Evolutionary conservation across 2,329 filamentous ascomycete genomes (phyloP), one percentile per base, ranked within the genome.

Genomic region (Penicillium sp.): DNA sequence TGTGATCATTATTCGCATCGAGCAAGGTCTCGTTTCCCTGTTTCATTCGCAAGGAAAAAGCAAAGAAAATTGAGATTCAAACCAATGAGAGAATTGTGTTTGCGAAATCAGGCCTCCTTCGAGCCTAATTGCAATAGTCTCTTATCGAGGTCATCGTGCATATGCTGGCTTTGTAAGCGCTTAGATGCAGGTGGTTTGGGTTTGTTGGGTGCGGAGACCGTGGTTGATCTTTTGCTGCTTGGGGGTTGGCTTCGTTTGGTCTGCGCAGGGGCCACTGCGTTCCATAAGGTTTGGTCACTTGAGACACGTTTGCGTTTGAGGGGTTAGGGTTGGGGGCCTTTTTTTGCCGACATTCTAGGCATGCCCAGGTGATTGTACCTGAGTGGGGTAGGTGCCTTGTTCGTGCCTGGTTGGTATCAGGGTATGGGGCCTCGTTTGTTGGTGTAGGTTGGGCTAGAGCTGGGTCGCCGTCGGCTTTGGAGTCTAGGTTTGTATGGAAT

Each of bases 191-290:
- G 46, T 33, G 46, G 8, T 21, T 48, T 21, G 16, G 27, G 19
- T 29, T 33, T 31, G 14, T 49, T 39, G 19, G 4, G 26, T 41
- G 43, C 16, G 44, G 51, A 29, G 51, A n/a, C 13, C 9, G 27
- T 29, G 35, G 47, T 43, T 26, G 22, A 39, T 39, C 35, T 39
- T 19, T 39, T 53, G 31, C 51, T 48, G 14, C 19, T 4, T 48
- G 26, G n/a, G 47, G 47, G 1, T 48, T 48, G 47, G 48, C 33
- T 29, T 24, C 24, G 45, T 37, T 37, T 49, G 46, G 45, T 54
- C 26, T 44, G 13, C 45, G 45, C 45, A 54, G 52, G 52, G 52
- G 37, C 46, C 52, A 44, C 35, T 48, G 52, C 52, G 43, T 14
- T 43, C 47, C 51, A 53, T 47, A 39, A 21, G 16, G 22, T 16